Evolutionary conservation across 176 grass and related monocot genomes (phyloP).

Genomic region (Zoysia pacifica): DNA sequence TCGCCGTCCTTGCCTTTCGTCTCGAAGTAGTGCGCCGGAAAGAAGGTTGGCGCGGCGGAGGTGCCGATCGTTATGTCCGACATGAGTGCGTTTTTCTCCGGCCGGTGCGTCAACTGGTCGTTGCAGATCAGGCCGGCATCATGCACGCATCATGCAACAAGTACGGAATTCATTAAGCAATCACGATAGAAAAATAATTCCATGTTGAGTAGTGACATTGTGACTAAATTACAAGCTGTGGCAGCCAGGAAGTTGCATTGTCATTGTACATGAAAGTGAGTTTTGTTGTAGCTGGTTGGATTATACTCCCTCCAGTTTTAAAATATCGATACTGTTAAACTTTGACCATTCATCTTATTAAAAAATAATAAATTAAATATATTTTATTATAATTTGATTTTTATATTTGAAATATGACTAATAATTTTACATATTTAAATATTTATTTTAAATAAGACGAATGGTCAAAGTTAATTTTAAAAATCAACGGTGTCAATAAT

Average conservation of each 20-base stretch:
- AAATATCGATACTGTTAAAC: too few relatives aligned
- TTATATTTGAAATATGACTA: too few relatives aligned
- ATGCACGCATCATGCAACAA: background rate
- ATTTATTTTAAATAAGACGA: too few relatives aligned
- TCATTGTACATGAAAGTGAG: slow-evolving; percentile 6
- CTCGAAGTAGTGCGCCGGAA: slow-evolving; percentile 70
- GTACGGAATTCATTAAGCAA: slow-evolving; percentile 11
- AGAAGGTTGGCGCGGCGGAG: slow-evolving; percentile 72
- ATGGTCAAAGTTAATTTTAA: too few relatives aligned
- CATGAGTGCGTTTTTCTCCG: slow-evolving; percentile 51
- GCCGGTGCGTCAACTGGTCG: slow-evolving; percentile 46
- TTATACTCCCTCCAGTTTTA: too few relatives aligned
- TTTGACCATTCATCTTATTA: too few relatives aligned
- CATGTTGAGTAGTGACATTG: background rate
- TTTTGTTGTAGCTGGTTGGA: background rate
- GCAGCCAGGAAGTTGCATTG: background rate
- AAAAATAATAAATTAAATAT: too few relatives aligned
- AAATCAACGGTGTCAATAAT: too few relatives aligned
- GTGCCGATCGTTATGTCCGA: slow-evolving; percentile 66
- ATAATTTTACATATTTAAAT: too few relatives aligned
- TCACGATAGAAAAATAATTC: background rate
- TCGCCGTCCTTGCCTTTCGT: slow-evolving; percentile 32
- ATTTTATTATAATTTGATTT: too few relatives aligned
- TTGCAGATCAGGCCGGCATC: background rate
- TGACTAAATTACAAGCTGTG: background rate